phyloP scores from a whole-genome alignment of 495 filamentous ascomycete species.

The Collariella sp. region DNA sequence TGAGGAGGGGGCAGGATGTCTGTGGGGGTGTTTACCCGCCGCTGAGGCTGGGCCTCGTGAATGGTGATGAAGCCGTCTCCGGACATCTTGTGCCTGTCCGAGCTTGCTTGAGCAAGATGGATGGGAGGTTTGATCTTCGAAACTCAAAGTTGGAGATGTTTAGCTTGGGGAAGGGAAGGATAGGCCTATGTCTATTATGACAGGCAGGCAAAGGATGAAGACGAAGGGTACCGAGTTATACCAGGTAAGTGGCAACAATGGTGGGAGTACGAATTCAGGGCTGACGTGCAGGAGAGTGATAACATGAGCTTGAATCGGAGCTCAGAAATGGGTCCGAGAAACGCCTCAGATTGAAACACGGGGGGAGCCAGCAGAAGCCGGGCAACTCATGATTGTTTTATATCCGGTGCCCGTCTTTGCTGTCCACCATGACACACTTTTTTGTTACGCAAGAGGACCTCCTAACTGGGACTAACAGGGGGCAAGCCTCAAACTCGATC shows the following conservation, averaged over 20 bases:
- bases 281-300: background rate
- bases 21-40: background rate
- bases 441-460: background rate
- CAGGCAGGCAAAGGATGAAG: background rate
- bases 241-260: background rate
- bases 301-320: background rate
- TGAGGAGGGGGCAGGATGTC: background rate
- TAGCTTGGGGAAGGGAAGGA: background rate
- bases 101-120: background rate
- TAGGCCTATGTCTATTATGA: background rate
- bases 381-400: background rate
- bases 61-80: conserved; percentile 3
- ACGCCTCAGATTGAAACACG: background rate
- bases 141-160: background rate
- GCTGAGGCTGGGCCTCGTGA: background rate
- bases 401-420: background rate
- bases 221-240: too few relatives aligned
- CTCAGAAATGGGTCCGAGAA: background rate
- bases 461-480: background rate
- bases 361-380: background rate
- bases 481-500: background rate
- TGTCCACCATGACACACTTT: background rate
- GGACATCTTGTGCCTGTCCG: background rate
- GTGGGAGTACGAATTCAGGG: background rate
- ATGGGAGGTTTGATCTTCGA: background rate